Evolutionary conservation across 2,329 filamentous ascomycete genomes (phyloP), one percentile per base, ranked within the genome.

Genomic region (Colletotrichum sp.): DNA sequence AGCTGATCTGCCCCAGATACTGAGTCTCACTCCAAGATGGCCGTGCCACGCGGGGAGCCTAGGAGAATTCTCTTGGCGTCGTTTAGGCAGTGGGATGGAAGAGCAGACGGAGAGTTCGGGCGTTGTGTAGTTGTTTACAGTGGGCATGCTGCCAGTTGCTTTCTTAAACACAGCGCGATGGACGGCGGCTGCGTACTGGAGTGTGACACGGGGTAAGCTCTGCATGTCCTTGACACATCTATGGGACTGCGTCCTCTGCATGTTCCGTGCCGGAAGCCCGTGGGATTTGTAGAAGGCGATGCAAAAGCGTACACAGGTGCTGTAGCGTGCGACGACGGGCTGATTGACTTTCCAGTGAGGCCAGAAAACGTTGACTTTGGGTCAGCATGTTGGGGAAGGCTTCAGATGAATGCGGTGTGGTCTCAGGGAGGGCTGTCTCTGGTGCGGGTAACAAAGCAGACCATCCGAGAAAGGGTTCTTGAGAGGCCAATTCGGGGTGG

Each of bases 11-110:
- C 39, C 39, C 36, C 13, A 44, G 39, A 18, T 24, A 28, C 26
- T 57, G 8, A 39, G 21, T 28, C 30, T 65, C 26, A n/a, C 24
- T 24, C 65, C 21, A 21, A 63, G 44, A 36, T 69, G 63, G 64
- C 81, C 80, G 59, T 89, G 86, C 84, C 87, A 88, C 57, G 82
- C 81, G 8, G 87, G 82, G 26, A 78, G 2, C 85, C 36, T 63
- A 69, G 44, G 32, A 76, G n/a, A 21, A 63, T 30, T 13, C 8
- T 12, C 57, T 21, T 68, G 63, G 55, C 69, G 21, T 75, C 26
- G 15, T 55, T 15, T 63, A 26, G 26, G 10, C 24, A 44, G 36
- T 60, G 63, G 34, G 70, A 28, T 26, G 32, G 63, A n/a, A 26
- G 39, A 34, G 8, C 16, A 34, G 62, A 60, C 44, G 59, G 34